phyloP scores from a whole-genome alignment of 179 eudicot species.

The Drosera spatulata region DNA sequence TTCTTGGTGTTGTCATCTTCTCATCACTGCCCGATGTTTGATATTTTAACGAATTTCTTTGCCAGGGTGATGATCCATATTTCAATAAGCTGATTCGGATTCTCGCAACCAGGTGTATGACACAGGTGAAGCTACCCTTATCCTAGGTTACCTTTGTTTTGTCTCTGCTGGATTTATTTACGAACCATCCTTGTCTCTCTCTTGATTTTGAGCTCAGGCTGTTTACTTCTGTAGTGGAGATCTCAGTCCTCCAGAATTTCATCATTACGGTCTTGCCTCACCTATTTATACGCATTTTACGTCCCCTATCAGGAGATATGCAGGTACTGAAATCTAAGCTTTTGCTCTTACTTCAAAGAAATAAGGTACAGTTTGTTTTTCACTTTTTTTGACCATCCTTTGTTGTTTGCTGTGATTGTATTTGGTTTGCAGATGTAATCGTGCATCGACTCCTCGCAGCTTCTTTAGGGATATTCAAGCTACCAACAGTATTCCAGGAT shows the following conservation, averaged over 20 bases:
- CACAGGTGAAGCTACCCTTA: conserved; percentile 47
- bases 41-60: conserved; percentile 6
- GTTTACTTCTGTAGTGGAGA: conserved; percentile 99
- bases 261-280: conserved; percentile 91
- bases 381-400: conserved; percentile 1
- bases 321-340: conserved; percentile 30
- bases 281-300: conserved; percentile 91
- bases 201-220: conserved; percentile 36
- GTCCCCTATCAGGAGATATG: conserved; percentile 96
- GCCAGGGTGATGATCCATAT: conserved; percentile 85
- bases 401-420: not conserved
- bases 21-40: not conserved
- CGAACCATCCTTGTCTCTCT: conserved; percentile 5
- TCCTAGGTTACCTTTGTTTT: not conserved
- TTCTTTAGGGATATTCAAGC: conserved; percentile 71
- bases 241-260: conserved; percentile 79
- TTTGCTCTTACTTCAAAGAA: not conserved
- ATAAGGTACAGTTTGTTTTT: not conserved
- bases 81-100: conserved; percentile 94
- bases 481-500: conserved; percentile 78
- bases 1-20: not conserved
- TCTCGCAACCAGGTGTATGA: conserved; percentile 96
- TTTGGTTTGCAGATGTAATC: conserved; percentile 62
- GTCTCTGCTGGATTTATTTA: not conserved
- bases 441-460: conserved; percentile 97